A percentile compares a stretch with the other conserved stretches of the same genome.
Evolutionary conservation across 805 yeast genomes (phyloP).

Genomic region (Kluyveromyces nonfermentans): DNA sequence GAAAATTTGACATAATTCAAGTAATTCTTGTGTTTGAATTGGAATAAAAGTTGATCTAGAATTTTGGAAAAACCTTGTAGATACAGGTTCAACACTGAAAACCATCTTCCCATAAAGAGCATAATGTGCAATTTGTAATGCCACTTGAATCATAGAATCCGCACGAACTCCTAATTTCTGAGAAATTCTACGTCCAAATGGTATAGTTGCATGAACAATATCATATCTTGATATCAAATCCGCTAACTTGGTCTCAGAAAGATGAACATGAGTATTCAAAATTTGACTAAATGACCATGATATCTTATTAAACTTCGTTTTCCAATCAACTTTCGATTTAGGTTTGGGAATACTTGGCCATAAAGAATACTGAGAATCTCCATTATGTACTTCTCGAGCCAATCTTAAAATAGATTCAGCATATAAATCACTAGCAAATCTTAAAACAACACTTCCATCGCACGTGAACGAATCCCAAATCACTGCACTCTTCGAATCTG

Average conservation of each 20-base stretch:
- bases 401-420: slow-evolving; percentile 81
- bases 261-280: slow-evolving; percentile 43
- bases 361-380: slow-evolving; percentile 32
- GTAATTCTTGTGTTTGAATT: slow-evolving; percentile 47
- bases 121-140: slow-evolving; percentile 83
- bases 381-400: slow-evolving; percentile 68
- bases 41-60: slow-evolving; percentile 64
- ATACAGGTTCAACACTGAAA: slow-evolving; percentile 84
- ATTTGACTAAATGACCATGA: slow-evolving; percentile 32
- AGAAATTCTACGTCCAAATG: slow-evolving; percentile 69
- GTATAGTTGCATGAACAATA: slow-evolving; percentile 65
- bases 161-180: slow-evolving; percentile 75
- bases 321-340: slow-evolving; percentile 5
- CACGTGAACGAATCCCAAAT: slow-evolving; percentile 88
- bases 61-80: slow-evolving; percentile 59
- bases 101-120: slow-evolving; percentile 85
- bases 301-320: slow-evolving; percentile 19
- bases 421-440: slow-evolving; percentile 82
- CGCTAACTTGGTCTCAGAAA: slow-evolving; percentile 81
- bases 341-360: slow-evolving; percentile 21
- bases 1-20: slow-evolving; percentile 48
- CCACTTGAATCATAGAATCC: slow-evolving; percentile 85
- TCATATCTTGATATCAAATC: slow-evolving; percentile 75
- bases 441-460: slow-evolving; percentile 83
- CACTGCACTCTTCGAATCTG: slow-evolving; percentile 81